A percentile compares a stretch with the other conserved stretches of the same genome.
phyloP scores from a whole-genome alignment of 352 stramenopile species.

The Phytophthora pisi region DNA sequence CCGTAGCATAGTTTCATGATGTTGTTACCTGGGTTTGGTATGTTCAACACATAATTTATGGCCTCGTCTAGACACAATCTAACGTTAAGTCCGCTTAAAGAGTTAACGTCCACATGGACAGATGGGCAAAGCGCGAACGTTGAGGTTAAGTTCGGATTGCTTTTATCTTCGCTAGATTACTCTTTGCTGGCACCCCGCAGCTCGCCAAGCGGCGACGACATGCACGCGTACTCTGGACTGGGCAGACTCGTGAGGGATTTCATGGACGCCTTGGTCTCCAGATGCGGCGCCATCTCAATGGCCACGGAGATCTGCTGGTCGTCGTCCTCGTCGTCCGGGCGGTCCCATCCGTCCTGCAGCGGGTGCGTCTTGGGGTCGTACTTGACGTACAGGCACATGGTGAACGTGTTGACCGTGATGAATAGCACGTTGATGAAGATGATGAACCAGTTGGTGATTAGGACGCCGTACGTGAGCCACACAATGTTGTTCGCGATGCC shows the following conservation, averaged over 20 bases:
- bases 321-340: constrained; percentile 1
- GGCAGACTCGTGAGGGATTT: constrained; percentile 25
- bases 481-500: constrained; percentile 51
- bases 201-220: constrained; percentile 22
- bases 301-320: constrained; percentile 13
- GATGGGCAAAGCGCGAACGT: not conserved
- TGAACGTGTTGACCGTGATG: constrained; percentile 40
- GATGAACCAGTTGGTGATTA: constrained; percentile 47
- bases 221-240: constrained; percentile 27
- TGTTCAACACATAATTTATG: not conserved
- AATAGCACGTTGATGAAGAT: constrained; percentile 42
- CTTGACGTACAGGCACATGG: constrained; percentile 35
- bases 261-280: constrained; percentile 22
- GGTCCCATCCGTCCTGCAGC: constrained; percentile 22
- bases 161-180: not conserved
- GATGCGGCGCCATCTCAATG: constrained; percentile 18
- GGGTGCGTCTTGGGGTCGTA: constrained; percentile 38
- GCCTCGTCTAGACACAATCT: not conserved
- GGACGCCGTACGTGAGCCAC: constrained; percentile 43
- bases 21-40: not conserved
- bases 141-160: constrained; percentile 23
- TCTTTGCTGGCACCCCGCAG: constrained; percentile 1
- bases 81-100: not conserved
- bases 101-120: constrained; percentile 17
- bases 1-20: not conserved